phyloP scores from a whole-genome alignment of 768 basidiomycete species.

The Lactarius quietus region DNA sequence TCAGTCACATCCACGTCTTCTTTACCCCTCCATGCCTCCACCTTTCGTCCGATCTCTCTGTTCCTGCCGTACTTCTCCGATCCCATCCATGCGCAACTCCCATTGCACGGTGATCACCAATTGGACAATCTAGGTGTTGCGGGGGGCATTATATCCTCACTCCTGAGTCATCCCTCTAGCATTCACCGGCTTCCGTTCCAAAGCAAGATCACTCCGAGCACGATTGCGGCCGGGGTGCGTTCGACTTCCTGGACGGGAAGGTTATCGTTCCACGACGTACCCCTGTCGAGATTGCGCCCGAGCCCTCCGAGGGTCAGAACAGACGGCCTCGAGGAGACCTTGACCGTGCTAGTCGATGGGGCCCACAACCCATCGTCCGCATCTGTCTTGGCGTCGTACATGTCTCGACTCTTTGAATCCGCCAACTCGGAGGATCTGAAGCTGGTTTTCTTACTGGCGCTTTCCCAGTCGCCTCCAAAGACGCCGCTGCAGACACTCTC shows the following conservation, averaged over 20 bases:
- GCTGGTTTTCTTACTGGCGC: slow-evolving; percentile 69
- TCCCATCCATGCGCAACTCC: slow-evolving; percentile 49
- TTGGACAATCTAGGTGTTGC: slow-evolving; percentile 78
- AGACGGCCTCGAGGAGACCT: slow-evolving; percentile 7
- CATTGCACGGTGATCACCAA: slow-evolving; percentile 81
- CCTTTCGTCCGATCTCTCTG: slow-evolving; percentile 42
- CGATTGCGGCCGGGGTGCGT: slow-evolving; percentile 56
- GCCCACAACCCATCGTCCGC: slow-evolving; percentile 90
- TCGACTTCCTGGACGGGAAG: slow-evolving; percentile 76
- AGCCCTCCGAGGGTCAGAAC: neutral
- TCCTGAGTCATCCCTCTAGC: slow-evolving; percentile 44
- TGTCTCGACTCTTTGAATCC: slow-evolving; percentile 41
- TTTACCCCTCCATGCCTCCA: slow-evolving; percentile 34
- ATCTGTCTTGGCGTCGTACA: slow-evolving; percentile 58
- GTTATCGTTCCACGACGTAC: slow-evolving; percentile 60
- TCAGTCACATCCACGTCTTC: slow-evolving; percentile 34
- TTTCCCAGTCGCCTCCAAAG: slow-evolving; percentile 89
- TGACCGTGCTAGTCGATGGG: slow-evolving; percentile 76
- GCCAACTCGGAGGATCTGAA: slow-evolving; percentile 33
- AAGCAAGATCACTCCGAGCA: slow-evolving; percentile 44
- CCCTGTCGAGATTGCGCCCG: slow-evolving; percentile 19
- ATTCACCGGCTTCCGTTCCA: slow-evolving; percentile 23
- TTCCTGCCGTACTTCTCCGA: slow-evolving; percentile 43
- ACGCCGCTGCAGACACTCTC: slow-evolving; percentile 65
- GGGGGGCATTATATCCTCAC: slow-evolving; percentile 53